A percentile compares a stretch with the other conserved stretches of the same genome.
Evolutionary conservation across 1,284 basidiomycete genomes (phyloP).

Genomic region (Puccinia triticina): DNA sequence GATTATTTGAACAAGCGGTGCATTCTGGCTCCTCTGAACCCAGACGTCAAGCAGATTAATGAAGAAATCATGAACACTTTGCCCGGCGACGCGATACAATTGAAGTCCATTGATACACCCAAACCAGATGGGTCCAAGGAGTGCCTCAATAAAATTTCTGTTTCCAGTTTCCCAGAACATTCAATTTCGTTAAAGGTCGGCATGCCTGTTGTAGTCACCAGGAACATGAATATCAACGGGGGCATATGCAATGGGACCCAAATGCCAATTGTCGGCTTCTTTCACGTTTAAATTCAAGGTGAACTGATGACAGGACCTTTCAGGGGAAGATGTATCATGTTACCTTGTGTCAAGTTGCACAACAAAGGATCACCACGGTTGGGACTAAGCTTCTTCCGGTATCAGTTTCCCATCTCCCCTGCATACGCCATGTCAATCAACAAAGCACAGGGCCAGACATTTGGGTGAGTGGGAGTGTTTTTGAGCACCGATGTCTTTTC

Average conservation of each 20-base stretch:
- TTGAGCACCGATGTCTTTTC: not conserved
- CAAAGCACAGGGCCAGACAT: not conserved
- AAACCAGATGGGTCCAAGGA: not conserved
- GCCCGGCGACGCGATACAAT: not conserved
- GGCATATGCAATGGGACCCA: constrained; percentile 19
- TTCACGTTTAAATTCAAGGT: not conserved
- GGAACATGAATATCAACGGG: not conserved
- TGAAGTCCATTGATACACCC: not conserved
- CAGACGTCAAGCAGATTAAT: not conserved
- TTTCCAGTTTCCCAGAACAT: not conserved
- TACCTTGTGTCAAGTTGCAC: not conserved
- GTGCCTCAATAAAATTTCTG: not conserved
- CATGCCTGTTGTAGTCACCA: not conserved
- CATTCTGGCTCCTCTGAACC: not conserved
- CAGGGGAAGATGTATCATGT: not conserved
- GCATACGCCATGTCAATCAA: no score
- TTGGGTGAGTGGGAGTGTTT: not conserved
- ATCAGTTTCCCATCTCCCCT: no score
- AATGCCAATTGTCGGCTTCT: not conserved
- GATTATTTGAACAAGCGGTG: not conserved
- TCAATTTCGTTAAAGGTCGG: not conserved
- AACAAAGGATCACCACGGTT: no score
- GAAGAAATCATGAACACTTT: not conserved
- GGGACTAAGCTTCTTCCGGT: no score
- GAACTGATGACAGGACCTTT: not conserved